phyloP scores from a whole-genome alignment of 129 eudicot species.

The Sambucus nigra region DNA sequence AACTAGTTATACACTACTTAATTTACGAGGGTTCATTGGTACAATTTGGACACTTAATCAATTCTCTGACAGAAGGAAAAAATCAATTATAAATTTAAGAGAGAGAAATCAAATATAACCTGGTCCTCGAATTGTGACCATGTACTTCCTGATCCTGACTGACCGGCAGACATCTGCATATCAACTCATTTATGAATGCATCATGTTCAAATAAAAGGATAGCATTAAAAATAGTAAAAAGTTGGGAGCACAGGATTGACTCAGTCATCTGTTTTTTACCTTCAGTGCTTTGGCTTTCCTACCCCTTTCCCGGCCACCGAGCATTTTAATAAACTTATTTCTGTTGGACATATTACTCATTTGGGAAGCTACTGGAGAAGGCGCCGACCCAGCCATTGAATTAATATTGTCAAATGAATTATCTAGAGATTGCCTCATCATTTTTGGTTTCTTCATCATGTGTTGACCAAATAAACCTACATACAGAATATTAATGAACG shows the following conservation, averaged over 20 bases:
- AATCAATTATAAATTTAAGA: neutral
- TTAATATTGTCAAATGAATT: constrained; percentile 42
- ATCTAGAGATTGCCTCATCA: constrained; percentile 39
- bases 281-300: constrained; percentile 67
- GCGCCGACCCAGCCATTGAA: constrained; percentile 41
- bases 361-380: constrained; percentile 84
- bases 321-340: constrained; percentile 61
- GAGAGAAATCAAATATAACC: constrained; percentile 21
- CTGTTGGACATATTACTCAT: constrained; percentile 95
- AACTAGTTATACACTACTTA: neutral
- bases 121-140: constrained; percentile 93
- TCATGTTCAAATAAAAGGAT: constrained; percentile 9
- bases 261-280: constrained; percentile 32
- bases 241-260: neutral
- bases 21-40: neutral
- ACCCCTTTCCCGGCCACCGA: constrained; percentile 70
- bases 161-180: constrained; percentile 65
- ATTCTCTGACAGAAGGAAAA: neutral
- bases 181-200: constrained; percentile 3
- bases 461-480: constrained; percentile 51
- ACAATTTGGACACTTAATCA: neutral
- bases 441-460: constrained; percentile 48
- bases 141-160: constrained; percentile 74
- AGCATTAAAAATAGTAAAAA: neutral
- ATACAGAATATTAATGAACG: neutral